Evolutionary conservation across 148 eudicot species (phyloP).

Genomic region (Cornus kousa): DNA sequence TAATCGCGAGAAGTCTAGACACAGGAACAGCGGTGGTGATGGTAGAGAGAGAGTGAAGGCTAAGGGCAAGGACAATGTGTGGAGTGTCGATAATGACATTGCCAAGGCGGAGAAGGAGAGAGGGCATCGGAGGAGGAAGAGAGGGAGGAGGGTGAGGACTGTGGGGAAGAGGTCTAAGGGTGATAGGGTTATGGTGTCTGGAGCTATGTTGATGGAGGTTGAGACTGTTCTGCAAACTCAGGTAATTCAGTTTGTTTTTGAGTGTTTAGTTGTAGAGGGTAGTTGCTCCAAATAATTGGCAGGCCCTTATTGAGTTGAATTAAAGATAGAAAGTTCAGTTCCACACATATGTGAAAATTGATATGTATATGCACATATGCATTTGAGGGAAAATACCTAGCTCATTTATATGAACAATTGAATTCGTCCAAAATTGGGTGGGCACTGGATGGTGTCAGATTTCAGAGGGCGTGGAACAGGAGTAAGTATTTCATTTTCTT

Average conservation of each 20-base stretch:
- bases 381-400: background rate
- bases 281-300: background rate
- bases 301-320: background rate
- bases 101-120: conserved; percentile 44
- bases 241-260: conserved; percentile 31
- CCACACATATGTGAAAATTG: background rate
- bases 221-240: conserved; percentile 88
- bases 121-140: conserved; percentile 20
- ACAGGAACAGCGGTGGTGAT: conserved; percentile 9
- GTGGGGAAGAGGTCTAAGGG: conserved; percentile 40
- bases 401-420: background rate
- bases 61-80: conserved; percentile 81
- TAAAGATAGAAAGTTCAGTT: background rate
- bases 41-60: conserved; percentile 36
- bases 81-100: conserved; percentile 84
- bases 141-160: conserved; percentile 36
- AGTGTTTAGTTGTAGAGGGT: background rate
- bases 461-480: background rate
- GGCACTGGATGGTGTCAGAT: background rate
- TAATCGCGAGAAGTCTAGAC: conserved; percentile 17
- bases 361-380: background rate
- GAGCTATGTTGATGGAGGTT: conserved; percentile 76
- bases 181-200: conserved; percentile 62
- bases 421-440: background rate
- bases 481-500: background rate